Percentiles rank a stretch among this genome's conserved stretches.
Evolutionary conservation across 169 alveolate genomes (phyloP).

Genomic region (Eimeria acervulina): DNA sequence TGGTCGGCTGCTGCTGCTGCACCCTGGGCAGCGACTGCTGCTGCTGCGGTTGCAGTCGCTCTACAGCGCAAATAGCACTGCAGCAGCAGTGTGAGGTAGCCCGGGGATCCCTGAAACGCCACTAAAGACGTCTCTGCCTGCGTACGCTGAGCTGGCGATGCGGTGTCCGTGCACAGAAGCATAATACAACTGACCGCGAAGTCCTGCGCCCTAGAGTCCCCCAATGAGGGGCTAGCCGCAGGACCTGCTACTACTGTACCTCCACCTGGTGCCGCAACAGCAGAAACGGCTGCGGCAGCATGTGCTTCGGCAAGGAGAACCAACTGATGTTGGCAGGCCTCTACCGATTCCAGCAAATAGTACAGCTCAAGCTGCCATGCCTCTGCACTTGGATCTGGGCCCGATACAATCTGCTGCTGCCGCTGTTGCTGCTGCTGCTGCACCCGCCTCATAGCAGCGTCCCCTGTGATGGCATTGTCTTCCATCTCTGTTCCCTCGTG

Average conservation of each 20-base stretch:
- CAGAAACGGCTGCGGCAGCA: conserved; percentile 12
- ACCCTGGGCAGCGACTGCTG: conserved; percentile 54
- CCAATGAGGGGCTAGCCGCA: neutral
- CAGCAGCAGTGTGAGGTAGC: conserved; percentile 52
- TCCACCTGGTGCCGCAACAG: neutral
- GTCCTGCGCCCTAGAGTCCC: conserved; percentile 54
- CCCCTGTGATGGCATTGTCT: conserved; percentile 17
- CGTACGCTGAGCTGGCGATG: conserved; percentile 42
- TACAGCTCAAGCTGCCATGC: conserved; percentile 64
- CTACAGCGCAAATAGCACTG: conserved; percentile 64
- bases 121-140: conserved; percentile 63
- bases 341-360: conserved; percentile 60
- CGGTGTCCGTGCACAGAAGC: conserved; percentile 61
- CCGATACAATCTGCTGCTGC: conserved; percentile 16
- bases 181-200: conserved; percentile 1
- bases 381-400: conserved; percentile 5
- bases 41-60: conserved; percentile 34
- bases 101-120: conserved; percentile 53
- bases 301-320: conserved; percentile 11
- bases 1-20: conserved; percentile 63
- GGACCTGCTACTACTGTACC: neutral
- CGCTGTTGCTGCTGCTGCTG: conserved; percentile 16
- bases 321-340: conserved; percentile 46
- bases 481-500: conserved; percentile 20
- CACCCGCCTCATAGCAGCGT: conserved; percentile 42